Evolutionary conservation across 306 rosid species (phyloP), one percentile per base, ranked within the genome.

Genomic region (Cyamopsis tetragonoloba): DNA sequence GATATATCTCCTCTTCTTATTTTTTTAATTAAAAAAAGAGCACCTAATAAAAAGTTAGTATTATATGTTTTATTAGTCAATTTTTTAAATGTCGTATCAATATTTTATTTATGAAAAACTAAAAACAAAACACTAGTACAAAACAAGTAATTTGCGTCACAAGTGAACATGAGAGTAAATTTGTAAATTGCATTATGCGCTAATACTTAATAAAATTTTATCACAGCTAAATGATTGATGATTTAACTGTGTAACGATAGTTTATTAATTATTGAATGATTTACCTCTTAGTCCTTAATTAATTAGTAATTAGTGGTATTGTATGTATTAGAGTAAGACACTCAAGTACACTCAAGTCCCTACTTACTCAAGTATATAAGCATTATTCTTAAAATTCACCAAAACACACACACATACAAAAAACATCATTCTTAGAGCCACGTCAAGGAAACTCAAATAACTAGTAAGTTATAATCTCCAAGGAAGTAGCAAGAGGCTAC

Each of bases 391-490:
- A n/a, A n/a, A n/a, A n/a, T n/a, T n/a, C n/a, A n/a, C n/a, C n/a
- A n/a, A n/a, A n/a, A n/a, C n/a, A n/a, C n/a, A n/a, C n/a, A n/a
- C n/a, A n/a, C n/a, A n/a, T n/a, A n/a, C n/a, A n/a, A n/a, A n/a
- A n/a, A 38, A 19, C 71, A 49, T 83, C 37, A 73, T 76, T 75
- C 68, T 49, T 51, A 48, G 17, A 74, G 46, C 62, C 81, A 76
- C 62, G 35, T 69, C 48, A 13, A 47, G 22, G 32, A 17, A 24
- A 35, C 44, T 30, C 43, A 31, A 67, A 51, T 22, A 12, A 7
- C 57, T 38, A n/a, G n/a, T n/a, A 34, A 58, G 28, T 13, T 30
- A 34, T 66, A 32, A 74, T 56, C 7, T 24, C 15, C 3, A 28
- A 32, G 61, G 35, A 13, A 23, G 8, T 57, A 24, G 44, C 17